Percentiles rank a stretch among this genome's conserved stretches.
Conservation (phyloP, 73 alveolate genomes). For the Tetrahymena thermophila region DNA sequence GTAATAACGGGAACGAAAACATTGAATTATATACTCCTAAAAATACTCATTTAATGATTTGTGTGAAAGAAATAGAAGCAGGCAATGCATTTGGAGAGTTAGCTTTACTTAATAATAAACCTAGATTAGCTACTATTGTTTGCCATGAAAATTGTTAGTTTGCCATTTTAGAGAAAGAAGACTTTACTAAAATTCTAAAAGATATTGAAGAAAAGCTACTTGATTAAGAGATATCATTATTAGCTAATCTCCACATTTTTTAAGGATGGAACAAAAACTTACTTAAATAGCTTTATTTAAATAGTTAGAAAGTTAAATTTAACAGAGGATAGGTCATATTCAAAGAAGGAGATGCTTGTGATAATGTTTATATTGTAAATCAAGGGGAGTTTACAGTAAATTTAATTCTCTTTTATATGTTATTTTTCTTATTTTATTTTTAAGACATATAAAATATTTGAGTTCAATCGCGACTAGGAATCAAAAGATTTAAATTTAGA, state of each 20-base stretch:
- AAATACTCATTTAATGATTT: constrained; percentile 5
- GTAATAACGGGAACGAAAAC: background rate
- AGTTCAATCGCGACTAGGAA: background rate
- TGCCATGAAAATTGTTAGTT: constrained; percentile 48
- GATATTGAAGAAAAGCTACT: constrained; percentile 34
- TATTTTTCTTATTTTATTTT: background rate
- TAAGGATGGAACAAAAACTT: constrained; percentile 25
- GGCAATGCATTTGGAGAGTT: constrained; percentile 68
- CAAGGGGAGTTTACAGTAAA: constrained; percentile 51
- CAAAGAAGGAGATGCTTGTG: constrained; percentile 20
- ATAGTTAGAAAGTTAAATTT: constrained; percentile 5
- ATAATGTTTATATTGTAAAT: constrained; percentile 18
- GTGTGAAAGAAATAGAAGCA: constrained; percentile 11
- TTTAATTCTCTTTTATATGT: background rate
- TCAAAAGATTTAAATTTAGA: background rate
- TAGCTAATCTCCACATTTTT: constrained; percentile 35
- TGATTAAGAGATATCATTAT: constrained; percentile 17
- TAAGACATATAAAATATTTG: background rate
- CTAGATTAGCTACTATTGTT: constrained; percentile 51
- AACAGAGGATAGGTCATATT: constrained; percentile 8
- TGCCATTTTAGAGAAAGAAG: constrained; percentile 46
- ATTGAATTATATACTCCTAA: background rate
- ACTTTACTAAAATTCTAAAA: constrained; percentile 34
- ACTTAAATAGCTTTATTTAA: constrained; percentile 12
- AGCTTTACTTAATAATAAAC: constrained; percentile 54